Percentiles rank a stretch among this genome's conserved stretches.
Conservation (phyloP, 345 rosid genomes). For the Passiflora organensis region DNA sequence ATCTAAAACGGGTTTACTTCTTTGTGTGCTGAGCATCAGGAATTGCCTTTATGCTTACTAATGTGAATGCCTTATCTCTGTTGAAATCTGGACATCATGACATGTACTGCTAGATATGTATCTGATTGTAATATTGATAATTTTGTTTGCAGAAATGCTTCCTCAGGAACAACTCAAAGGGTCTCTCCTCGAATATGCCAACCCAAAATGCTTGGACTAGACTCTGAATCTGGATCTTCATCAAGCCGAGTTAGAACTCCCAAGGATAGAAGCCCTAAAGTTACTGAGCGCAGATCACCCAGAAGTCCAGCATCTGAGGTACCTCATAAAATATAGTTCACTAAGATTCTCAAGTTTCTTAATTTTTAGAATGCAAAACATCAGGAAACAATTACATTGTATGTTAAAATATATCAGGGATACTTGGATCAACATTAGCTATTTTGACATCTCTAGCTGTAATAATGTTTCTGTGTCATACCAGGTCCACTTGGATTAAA, state of each 20-base stretch:
- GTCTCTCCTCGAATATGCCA: constrained; percentile 60
- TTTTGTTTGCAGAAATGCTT: constrained; percentile 38
- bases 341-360: too few relatives aligned
- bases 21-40: too few relatives aligned
- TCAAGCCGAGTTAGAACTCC: constrained; percentile 11
- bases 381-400: too few relatives aligned
- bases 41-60: too few relatives aligned
- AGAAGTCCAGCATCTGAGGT: constrained; percentile 18
- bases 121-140: neutral
- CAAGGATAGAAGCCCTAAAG: constrained; percentile 18
- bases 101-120: neutral
- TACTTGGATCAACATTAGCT: too few relatives aligned
- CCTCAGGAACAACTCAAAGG: constrained; percentile 55
- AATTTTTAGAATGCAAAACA: too few relatives aligned
- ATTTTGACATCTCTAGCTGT: too few relatives aligned
- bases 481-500: too few relatives aligned
- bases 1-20: neutral
- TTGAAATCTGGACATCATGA: neutral
- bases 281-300: constrained; percentile 16
- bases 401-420: too few relatives aligned
- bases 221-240: constrained; percentile 12
- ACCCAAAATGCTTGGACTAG: constrained; percentile 19
- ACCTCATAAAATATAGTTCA: neutral
- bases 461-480: too few relatives aligned
- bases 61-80: too few relatives aligned